These are phyloP conservation scores for Fraxinus anomala DNA, from an alignment of 257 asterid genomes.

Conservation along the genomic window DNA sequence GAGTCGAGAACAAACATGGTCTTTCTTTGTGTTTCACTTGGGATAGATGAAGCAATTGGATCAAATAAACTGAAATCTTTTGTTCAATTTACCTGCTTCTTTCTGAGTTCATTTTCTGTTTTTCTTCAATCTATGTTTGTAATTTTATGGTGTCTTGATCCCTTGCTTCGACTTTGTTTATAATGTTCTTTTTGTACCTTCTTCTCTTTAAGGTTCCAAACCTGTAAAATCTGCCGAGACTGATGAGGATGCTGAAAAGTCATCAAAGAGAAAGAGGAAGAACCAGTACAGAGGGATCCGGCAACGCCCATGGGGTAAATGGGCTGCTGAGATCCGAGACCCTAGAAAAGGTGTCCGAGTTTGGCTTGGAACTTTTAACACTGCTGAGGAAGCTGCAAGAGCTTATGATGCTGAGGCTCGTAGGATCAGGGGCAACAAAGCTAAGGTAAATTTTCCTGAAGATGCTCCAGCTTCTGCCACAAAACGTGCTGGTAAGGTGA, in stretches of 20 bases:
- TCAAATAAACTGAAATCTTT: not conserved
- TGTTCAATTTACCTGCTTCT: not conserved
- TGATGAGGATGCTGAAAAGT: constrained; percentile 59
- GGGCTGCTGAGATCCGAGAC: constrained; percentile 99
- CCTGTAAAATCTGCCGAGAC: constrained; percentile 44
- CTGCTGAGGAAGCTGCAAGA: constrained; percentile 99
- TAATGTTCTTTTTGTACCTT: not conserved
- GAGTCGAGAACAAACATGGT: not conserved
- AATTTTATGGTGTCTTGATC: not conserved
- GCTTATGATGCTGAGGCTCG: constrained; percentile 93
- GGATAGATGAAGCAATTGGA: not conserved
- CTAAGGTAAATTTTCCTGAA: constrained; percentile 90
- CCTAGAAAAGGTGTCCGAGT: constrained; percentile 96
- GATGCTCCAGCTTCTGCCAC: constrained; percentile 48
- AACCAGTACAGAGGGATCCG: constrained; percentile 94
- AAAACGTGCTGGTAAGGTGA: constrained; percentile 39
- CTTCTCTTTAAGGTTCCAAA: constrained; percentile 42
- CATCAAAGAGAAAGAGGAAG: constrained; percentile 87
- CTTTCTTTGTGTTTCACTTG: not conserved
- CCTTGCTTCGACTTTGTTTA: not conserved
- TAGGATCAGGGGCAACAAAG: constrained; percentile 90
- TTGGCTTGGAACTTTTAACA: constrained; percentile 96
- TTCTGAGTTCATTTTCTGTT: not conserved
- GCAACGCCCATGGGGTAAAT: constrained; percentile 99
- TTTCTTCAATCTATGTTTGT: not conserved